A percentile compares a stretch with the other conserved stretches of the same genome.
phyloP scores from a whole-genome alignment of 345 rosid genomes.

The Trapa bicornis region DNA sequence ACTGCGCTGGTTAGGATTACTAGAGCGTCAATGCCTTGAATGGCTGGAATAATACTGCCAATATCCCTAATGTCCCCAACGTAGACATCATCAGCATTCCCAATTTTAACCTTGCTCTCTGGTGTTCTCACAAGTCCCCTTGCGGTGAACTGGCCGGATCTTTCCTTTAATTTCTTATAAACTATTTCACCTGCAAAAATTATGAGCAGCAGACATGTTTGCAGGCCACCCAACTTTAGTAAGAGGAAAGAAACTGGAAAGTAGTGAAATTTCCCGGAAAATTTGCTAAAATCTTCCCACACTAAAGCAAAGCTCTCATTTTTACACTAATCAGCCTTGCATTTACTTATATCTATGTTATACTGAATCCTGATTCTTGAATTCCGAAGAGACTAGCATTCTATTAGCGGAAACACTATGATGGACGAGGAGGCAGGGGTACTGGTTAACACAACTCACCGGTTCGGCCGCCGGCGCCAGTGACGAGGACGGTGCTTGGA shows the following conservation, averaged over 20 bases:
- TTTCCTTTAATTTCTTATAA: conserved; percentile 81
- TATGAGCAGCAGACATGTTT: neutral
- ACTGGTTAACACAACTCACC: conserved; percentile 24
- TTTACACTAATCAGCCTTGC: neutral
- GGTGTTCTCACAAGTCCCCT: conserved; percentile 73
- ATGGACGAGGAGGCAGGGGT: neutral
- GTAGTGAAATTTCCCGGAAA: neutral
- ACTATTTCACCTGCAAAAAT: conserved; percentile 60
- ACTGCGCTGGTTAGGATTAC: conserved; percentile 87
- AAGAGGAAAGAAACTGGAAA: neutral
- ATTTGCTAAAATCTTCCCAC: neutral
- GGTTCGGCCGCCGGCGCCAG: conserved; percentile 78
- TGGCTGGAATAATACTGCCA: conserved; percentile 33
- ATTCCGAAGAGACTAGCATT: neutral
- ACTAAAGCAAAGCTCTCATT: neutral
- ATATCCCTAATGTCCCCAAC: conserved; percentile 64
- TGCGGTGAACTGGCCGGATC: conserved; percentile 48
- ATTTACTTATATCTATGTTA: neutral
- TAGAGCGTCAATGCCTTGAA: conserved; percentile 66
- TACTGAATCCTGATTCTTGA: neutral
- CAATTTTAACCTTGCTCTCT: conserved; percentile 79
- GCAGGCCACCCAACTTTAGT: neutral
- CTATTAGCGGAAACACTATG: neutral
- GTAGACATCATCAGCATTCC: conserved; percentile 59
- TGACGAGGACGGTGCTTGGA: conserved; percentile 52